phyloP scores from a whole-genome alignment of 495 filamentous ascomycete genomes.

The Hypomontagnella submonticulosa region DNA sequence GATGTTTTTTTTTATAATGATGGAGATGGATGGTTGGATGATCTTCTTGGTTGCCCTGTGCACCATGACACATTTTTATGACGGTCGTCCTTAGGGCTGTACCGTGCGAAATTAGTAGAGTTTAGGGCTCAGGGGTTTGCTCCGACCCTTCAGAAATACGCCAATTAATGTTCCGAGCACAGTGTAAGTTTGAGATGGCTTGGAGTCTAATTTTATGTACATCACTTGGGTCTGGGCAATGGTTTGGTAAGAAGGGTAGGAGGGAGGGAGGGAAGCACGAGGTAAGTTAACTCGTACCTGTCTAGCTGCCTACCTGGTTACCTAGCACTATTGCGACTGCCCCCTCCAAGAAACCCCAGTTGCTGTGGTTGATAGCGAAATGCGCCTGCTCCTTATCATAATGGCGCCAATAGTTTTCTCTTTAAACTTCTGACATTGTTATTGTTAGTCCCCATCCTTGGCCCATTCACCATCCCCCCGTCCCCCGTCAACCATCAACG shows the following conservation, averaged over 20 bases:
- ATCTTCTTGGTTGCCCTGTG: conserved; percentile 33
- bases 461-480: not conserved
- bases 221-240: too few relatives aligned
- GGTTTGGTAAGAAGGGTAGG: too few relatives aligned
- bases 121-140: conserved; percentile 26
- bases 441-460: not conserved
- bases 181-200: conserved; percentile 25
- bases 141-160: conserved; percentile 18
- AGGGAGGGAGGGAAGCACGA: too few relatives aligned
- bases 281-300: too few relatives aligned
- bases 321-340: not conserved
- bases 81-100: not conserved
- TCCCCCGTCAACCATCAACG: conserved; percentile 27
- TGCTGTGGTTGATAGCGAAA: not conserved
- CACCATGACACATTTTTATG: conserved; percentile 33
- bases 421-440: conserved; percentile 26
- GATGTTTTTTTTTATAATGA: conserved; percentile 9
- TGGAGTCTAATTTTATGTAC: conserved; percentile 14
- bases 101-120: conserved; percentile 21
- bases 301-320: too few relatives aligned
- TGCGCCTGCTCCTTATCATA: conserved; percentile 18
- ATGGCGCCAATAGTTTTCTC: conserved; percentile 14
- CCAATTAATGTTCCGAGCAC: conserved; percentile 39
- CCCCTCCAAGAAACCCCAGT: conserved; percentile 4
- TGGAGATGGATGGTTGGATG: conserved; percentile 3